These are phyloP conservation scores for Cucurbita pepo DNA, from an alignment of 306 rosid species.

Conservation along the genomic window DNA sequence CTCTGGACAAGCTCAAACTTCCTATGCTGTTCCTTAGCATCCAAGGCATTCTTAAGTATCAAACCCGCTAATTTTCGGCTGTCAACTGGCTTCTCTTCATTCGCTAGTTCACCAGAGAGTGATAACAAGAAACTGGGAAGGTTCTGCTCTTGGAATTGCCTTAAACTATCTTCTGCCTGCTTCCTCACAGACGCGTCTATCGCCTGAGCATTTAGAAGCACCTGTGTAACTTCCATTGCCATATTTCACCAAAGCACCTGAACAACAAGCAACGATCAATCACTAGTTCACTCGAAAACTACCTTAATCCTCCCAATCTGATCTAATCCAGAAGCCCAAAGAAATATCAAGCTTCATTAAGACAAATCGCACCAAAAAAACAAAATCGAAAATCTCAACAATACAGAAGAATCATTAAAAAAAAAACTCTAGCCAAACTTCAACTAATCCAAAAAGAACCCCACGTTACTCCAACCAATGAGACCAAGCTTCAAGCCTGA, in stretches of 20 bases:
- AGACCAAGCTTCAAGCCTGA: neutral
- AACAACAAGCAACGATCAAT: neutral
- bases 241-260: constrained; percentile 12
- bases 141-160: constrained; percentile 83
- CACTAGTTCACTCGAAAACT: neutral
- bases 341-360: neutral
- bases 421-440: neutral
- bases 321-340: neutral
- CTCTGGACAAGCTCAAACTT: constrained; percentile 67
- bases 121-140: constrained; percentile 73
- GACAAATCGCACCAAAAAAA: neutral
- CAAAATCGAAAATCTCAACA: neutral
- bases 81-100: constrained; percentile 83
- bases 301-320: neutral
- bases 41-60: constrained; percentile 82
- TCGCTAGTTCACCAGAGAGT: constrained; percentile 80
- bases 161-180: constrained; percentile 67
- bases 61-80: constrained; percentile 73
- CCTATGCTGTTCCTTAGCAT: constrained; percentile 84
- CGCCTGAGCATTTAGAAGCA: constrained; percentile 84
- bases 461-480: neutral
- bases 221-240: constrained; percentile 89
- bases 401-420: neutral
- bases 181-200: constrained; percentile 61
- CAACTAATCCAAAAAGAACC: neutral